phyloP scores from a whole-genome alignment of 139 green algal genomes.

The Tetraselmis chui region DNA sequence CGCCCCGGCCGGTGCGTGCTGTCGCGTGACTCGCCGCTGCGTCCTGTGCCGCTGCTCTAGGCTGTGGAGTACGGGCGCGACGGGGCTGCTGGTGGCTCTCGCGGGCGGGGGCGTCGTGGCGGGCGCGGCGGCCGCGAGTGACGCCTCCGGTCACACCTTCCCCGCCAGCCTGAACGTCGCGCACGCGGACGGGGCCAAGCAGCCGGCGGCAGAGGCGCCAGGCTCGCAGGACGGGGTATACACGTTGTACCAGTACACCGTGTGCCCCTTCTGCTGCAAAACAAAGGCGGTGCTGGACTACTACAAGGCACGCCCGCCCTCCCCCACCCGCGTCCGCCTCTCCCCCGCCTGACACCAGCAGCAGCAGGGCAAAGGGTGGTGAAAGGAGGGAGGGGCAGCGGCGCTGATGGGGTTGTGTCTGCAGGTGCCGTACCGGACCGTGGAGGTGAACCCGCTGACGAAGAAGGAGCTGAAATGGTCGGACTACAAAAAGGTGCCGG shows the following conservation, averaged over 20 bases:
- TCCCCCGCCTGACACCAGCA: neutral
- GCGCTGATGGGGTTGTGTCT: neutral
- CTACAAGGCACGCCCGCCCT: conserved; percentile 53
- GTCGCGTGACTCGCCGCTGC: no score
- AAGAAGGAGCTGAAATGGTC: conserved; percentile 90
- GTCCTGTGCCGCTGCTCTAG: no score
- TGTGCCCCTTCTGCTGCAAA: conserved; percentile 98
- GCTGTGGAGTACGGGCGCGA: no score
- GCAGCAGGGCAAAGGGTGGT: neutral
- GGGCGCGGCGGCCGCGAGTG: no score
- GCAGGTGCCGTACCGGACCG: conserved; percentile 80
- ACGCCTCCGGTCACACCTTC: neutral
- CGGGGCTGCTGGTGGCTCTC: neutral
- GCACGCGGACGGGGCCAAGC: neutral
- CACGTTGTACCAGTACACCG: conserved; percentile 87
- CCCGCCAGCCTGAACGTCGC: neutral
- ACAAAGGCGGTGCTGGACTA: conserved; percentile 94
- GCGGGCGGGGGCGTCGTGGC: neutral
- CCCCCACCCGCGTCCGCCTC: neutral
- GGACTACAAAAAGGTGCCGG: conserved; percentile 81
- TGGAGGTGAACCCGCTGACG: conserved; percentile 94
- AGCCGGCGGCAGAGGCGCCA: neutral
- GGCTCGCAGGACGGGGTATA: conserved; percentile 15
- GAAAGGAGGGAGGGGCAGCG: neutral
- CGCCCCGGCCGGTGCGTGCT: no score